Evolutionary conservation across 257 asterid species (phyloP).

Genomic region (Perilla frutescens): DNA sequence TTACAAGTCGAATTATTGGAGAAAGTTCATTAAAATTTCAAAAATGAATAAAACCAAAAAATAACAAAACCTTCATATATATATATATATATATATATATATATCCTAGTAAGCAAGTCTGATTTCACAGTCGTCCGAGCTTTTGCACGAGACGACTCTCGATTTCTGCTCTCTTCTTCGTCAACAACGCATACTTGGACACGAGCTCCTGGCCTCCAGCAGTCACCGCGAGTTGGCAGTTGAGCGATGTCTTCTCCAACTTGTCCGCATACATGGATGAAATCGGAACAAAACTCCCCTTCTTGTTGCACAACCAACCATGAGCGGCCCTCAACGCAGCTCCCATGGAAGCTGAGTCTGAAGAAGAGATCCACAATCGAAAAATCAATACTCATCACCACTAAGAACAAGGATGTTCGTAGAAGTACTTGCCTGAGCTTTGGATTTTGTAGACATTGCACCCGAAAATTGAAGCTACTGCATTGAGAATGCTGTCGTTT

Average conservation of each 20-base stretch:
- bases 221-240: slow-evolving; percentile 60
- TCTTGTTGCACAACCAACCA: slow-evolving; percentile 83
- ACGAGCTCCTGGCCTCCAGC: slow-evolving; percentile 60
- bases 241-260: slow-evolving; percentile 71
- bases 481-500: slow-evolving; percentile 58
- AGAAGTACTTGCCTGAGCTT: slow-evolving; percentile 64
- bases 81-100: too few relatives aligned
- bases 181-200: slow-evolving; percentile 61
- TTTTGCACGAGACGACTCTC: slow-evolving; percentile 70
- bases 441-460: slow-evolving; percentile 75
- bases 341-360: slow-evolving; percentile 93
- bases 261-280: slow-evolving; percentile 64
- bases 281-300: slow-evolving; percentile 64
- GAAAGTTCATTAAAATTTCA: background rate
- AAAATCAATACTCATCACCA: background rate
- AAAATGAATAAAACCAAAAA: background rate
- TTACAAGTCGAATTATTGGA: slow-evolving; percentile 19
- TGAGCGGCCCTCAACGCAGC: slow-evolving; percentile 97
- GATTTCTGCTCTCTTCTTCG: slow-evolving; percentile 81
- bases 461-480: slow-evolving; percentile 78
- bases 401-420: background rate
- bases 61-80: too few relatives aligned
- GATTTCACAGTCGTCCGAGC: slow-evolving; percentile 57
- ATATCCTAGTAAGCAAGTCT: too few relatives aligned
- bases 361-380: background rate